Conservation (phyloP, 2,329 filamentous ascomycete species). For the Chlorencoelia australis region DNA sequence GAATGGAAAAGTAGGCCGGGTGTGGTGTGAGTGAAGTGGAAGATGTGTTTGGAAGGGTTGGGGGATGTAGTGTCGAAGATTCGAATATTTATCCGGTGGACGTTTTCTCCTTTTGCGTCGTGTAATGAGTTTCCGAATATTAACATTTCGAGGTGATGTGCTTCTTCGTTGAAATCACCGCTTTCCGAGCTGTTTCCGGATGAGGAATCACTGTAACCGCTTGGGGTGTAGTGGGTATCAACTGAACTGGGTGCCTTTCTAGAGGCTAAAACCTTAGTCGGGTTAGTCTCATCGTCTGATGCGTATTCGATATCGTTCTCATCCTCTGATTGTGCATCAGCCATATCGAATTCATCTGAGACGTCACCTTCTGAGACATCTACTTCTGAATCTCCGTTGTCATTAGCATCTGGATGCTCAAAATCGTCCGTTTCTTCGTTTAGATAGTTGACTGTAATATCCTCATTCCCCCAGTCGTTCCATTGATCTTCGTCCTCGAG, state of each 20-base stretch:
- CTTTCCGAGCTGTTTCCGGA: not conserved
- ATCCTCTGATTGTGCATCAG: not conserved
- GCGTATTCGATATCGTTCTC: no score
- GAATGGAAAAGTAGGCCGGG: not conserved
- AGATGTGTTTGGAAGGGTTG: not conserved
- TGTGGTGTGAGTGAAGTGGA: not conserved
- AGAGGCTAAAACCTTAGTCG: no score
- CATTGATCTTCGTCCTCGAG: constrained; percentile 3
- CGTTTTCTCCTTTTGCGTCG: not conserved
- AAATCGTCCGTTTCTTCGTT: not conserved
- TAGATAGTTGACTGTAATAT: not conserved
- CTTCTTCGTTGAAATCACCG: not conserved
- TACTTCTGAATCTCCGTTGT: not conserved
- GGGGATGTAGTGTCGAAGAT: not conserved
- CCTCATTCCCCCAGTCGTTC: constrained; percentile 2
- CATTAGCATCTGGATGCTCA: not conserved
- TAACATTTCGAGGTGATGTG: not conserved
- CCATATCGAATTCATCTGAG: not conserved
- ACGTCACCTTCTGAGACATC: not conserved
- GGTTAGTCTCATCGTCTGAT: no score
- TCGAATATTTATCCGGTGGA: not conserved
- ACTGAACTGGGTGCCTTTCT: no score
- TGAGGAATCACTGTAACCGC: constrained; percentile 1
- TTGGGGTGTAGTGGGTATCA: constrained; percentile 2
- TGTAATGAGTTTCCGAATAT: not conserved